Evolutionary conservation across 148 eudicot species (phyloP).

Genomic region (Cornus suecica): DNA sequence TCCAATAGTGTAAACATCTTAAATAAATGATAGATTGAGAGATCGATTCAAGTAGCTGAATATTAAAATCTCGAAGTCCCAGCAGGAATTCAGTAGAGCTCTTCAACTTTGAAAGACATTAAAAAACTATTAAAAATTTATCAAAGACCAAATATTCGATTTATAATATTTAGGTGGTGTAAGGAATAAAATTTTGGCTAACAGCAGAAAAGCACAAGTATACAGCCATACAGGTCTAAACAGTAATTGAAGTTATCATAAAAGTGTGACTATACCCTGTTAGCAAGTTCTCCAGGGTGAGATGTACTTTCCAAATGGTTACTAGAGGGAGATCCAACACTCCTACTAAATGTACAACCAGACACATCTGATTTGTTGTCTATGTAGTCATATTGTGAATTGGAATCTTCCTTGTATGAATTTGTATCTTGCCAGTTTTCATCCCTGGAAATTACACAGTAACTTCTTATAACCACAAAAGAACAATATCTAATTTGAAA

Average conservation of each 20-base stretch:
- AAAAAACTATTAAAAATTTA: no score
- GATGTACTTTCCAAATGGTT: constrained; percentile 38
- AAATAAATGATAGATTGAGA: no score
- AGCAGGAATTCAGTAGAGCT: not conserved
- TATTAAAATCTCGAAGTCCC: not conserved
- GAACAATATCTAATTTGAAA: no score
- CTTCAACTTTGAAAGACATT: not conserved
- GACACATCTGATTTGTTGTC: constrained; percentile 48
- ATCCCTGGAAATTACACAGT: constrained; percentile 33
- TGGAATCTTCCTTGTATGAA: constrained; percentile 24
- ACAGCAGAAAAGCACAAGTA: not conserved
- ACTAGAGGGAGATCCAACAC: constrained; percentile 42
- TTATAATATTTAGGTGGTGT: not conserved
- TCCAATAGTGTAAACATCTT: no score
- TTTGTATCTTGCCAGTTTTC: constrained; percentile 29
- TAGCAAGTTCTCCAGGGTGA: constrained; percentile 35
- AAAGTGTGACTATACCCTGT: constrained; percentile 37
- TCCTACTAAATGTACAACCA: constrained; percentile 33
- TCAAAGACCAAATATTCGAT: not conserved
- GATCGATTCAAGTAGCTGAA: not conserved
- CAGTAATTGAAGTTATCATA: no score
- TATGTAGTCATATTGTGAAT: constrained; percentile 32
- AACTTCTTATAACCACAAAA: not conserved
- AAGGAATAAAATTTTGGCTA: not conserved
- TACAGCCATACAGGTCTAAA: not conserved